Evolutionary conservation across 257 asterid species (phyloP), one percentile per base, ranked within the genome.

Genomic region (Petrea volubilis): DNA sequence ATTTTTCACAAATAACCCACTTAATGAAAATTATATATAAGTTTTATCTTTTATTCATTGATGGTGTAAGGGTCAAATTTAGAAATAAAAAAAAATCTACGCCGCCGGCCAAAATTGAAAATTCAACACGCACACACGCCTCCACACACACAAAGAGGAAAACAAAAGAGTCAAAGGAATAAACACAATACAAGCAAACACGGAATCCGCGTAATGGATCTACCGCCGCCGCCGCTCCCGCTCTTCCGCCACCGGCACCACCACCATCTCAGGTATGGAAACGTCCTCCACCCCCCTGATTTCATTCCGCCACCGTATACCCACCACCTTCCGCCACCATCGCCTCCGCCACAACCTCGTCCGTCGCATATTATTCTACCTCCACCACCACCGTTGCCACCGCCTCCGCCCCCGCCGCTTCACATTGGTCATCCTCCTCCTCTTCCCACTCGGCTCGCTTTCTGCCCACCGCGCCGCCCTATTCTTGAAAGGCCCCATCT

Each of bases 191-290:
- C n/a, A 31, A 60, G 34, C 63, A 44, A 43, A 10, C 55, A 56
- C 49, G 47, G 50, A 81, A 47, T 43, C 25, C 29, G 36, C 58
- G 24, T 53, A 3, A 82, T 85, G 88, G 88, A 75, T 80, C 80
- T 50, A 20, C 85, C 83, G 38, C 85, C 85, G 71, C 83, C 83
- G 47, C 86, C 77, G 29, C 77, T 74, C 64, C 74, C 63, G 51
- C 29, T 28, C 5, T 66, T 62, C 76, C 77, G 51, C 62, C 77
- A 61, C 78, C 83, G 70, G 41, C 85, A 78, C 77, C 88, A 59
- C 67, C 82, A 75, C 72, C 80, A 64, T 58, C 62, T 60, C 74
- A 81, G 96, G 89, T 88, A 88, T 41, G 85, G 38, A 20, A 55
- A 74, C 71, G 70, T 53, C 2, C 76, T 62, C 56, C 77, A 56